Evolutionary conservation across 2,329 filamentous ascomycete species (phyloP), one percentile per base, ranked within the genome.

Genomic region (Alternaria hordeiaustralica): DNA sequence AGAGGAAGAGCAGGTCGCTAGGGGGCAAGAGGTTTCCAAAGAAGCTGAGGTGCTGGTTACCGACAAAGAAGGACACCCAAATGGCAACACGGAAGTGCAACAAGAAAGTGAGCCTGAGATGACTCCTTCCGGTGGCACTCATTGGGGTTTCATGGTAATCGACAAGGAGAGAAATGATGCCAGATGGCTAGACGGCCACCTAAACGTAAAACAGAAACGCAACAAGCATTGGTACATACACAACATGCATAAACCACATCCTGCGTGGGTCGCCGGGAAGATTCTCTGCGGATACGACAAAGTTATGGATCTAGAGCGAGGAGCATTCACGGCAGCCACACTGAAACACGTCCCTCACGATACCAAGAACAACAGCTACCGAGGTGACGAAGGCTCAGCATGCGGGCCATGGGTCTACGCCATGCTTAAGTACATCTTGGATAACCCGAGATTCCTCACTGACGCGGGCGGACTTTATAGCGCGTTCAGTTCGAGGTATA

Each of bases 91-190:
- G 25, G 25, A 26, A 26, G 25, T 26, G 25, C 25, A 26, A 26
- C 25, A 26, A 26, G 25, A 26, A 26, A 26, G 25, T 26, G 25
- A 26, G 25, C 25, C 25, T 26, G 25, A 26, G 25, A 26, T 26
- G 25, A 26, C 25, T 26, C 25, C 25, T 26, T 26, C 25, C 25
- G 25, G 26, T 12, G 26, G 26, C 13, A 25, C 8, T 3, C 56
- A 58, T 21, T 58, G 56, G 46, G 56, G 46, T 23, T 21, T 51
- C 30, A 33, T 58, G n/a, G 43, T 58, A 11, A 50, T 58, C n/a
- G 56, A 58, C 46, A 58, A 58, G 13, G 10, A 44, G 8, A 41
- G 7, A 26, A 36, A 43, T 4, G 18, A 33, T 26, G 56, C 56
- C 11, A 15, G 46, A 26, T 58, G 56, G 56, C 8, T 58, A 21